These are phyloP conservation scores for Afroboletus lepidellus DNA, from an alignment of 1,284 basidiomycete species.

Conservation along the genomic window DNA sequence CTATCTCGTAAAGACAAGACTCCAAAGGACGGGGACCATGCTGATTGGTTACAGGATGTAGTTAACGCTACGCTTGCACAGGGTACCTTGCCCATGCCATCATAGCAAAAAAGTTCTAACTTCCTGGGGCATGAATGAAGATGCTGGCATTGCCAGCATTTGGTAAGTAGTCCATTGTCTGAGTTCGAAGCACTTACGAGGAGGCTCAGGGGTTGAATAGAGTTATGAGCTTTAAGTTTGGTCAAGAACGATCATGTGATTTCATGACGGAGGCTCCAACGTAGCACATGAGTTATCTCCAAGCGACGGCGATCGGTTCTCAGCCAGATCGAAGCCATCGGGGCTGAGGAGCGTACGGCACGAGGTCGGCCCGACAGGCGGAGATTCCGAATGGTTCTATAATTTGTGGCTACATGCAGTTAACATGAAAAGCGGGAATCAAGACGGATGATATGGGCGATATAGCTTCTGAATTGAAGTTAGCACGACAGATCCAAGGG, in stretches of 20 bases:
- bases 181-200: slow-evolving; percentile 20
- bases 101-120: not conserved
- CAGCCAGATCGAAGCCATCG: not conserved
- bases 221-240: slow-evolving; percentile 30
- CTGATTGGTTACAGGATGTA: slow-evolving; percentile 5
- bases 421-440: slow-evolving; percentile 16
- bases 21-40: not conserved
- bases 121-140: slow-evolving; percentile 1
- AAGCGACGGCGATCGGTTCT: slow-evolving; percentile 5
- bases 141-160: slow-evolving; percentile 18
- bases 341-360: slow-evolving; percentile 3
- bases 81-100: slow-evolving; percentile 1
- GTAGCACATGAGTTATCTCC: slow-evolving; percentile 5
- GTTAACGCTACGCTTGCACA: not conserved
- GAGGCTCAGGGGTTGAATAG: slow-evolving; percentile 4
- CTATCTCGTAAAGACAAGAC: slow-evolving; percentile 14
- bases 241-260: slow-evolving; percentile 8
- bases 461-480: slow-evolving; percentile 4
- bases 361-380: slow-evolving; percentile 1
- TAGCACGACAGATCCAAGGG: not conserved
- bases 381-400: slow-evolving; percentile 8
- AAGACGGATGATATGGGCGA: slow-evolving; percentile 4
- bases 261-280: not conserved
- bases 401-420: slow-evolving; percentile 22
- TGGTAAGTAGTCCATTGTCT: slow-evolving; percentile 12